phyloP scores from a whole-genome alignment of 805 yeast genomes.

The Yarrowia bubula region DNA sequence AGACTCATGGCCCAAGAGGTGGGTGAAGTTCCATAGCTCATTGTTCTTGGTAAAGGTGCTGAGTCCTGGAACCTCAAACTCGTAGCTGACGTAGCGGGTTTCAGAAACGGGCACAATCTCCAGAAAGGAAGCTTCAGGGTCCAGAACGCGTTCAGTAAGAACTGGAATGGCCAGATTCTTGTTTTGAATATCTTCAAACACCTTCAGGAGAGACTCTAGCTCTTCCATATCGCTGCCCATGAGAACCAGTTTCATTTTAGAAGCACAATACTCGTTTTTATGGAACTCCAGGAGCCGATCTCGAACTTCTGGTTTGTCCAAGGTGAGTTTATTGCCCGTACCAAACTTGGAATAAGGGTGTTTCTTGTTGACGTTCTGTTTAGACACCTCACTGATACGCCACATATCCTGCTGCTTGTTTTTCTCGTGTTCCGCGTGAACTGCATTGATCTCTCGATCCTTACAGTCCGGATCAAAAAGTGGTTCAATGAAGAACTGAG shows the following conservation, averaged over 20 bases:
- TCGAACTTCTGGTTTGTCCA: conserved; percentile 81
- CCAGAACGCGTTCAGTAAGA: not conserved
- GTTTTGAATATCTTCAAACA: not conserved
- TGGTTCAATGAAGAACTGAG: conserved; percentile 88
- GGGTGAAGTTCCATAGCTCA: conserved; percentile 56
- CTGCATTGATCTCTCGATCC: conserved; percentile 90
- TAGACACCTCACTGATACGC: conserved; percentile 83
- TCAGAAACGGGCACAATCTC: not conserved
- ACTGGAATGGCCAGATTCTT: not conserved
- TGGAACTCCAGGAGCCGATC: conserved; percentile 77
- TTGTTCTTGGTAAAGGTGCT: too few relatives aligned
- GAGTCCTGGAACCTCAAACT: conserved; percentile 2
- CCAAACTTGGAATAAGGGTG: conserved; percentile 89
- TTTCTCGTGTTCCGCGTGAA: conserved; percentile 92
- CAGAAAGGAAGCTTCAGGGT: not conserved
- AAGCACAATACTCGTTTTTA: conserved; percentile 69
- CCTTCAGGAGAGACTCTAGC: conserved; percentile 45
- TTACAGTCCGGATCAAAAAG: conserved; percentile 70
- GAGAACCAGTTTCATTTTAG: conserved; percentile 81
- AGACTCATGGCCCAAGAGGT: conserved; percentile 89
- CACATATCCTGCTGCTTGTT: conserved; percentile 85
- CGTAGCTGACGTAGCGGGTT: not conserved
- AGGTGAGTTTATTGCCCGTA: conserved; percentile 80
- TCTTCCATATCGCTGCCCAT: conserved; percentile 75
- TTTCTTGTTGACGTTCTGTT: conserved; percentile 61